Evolutionary conservation across 179 eudicot species (phyloP).

Genomic region (Camellia oleifera): DNA sequence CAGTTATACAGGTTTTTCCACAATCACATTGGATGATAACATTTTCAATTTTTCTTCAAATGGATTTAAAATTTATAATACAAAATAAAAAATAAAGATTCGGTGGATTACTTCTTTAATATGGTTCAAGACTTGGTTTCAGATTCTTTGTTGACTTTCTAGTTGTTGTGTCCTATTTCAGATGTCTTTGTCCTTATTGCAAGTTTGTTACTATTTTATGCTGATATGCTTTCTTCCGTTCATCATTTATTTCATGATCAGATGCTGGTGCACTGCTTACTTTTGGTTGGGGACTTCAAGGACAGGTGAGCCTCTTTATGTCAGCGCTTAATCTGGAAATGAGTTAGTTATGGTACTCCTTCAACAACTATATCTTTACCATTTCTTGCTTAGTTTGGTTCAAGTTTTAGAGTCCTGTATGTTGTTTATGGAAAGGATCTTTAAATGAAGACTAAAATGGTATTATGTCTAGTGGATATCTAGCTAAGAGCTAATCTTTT

Average conservation of each 20-base stretch:
- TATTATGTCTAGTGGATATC: neutral
- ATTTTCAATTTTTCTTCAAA: neutral
- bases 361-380: neutral
- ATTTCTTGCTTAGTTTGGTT: neutral
- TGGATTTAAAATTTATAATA: neutral
- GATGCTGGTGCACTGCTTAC: conserved; percentile 85
- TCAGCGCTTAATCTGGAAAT: neutral
- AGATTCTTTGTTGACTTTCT: neutral
- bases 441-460: neutral
- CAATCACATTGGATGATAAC: neutral
- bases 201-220: neutral
- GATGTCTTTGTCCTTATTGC: neutral
- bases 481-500: neutral
- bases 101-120: too few relatives aligned
- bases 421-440: neutral
- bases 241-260: conserved; percentile 12
- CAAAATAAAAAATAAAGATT: too few relatives aligned
- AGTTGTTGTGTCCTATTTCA: neutral
- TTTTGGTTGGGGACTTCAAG: conserved; percentile 90
- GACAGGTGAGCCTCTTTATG: conserved; percentile 54
- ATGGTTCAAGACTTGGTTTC: neutral
- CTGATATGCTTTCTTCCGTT: neutral
- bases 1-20: conserved; percentile 63
- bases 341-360: neutral
- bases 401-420: neutral